phyloP scores from a whole-genome alignment of 2,329 filamentous ascomycete genomes.

The Cercospora zeina region DNA sequence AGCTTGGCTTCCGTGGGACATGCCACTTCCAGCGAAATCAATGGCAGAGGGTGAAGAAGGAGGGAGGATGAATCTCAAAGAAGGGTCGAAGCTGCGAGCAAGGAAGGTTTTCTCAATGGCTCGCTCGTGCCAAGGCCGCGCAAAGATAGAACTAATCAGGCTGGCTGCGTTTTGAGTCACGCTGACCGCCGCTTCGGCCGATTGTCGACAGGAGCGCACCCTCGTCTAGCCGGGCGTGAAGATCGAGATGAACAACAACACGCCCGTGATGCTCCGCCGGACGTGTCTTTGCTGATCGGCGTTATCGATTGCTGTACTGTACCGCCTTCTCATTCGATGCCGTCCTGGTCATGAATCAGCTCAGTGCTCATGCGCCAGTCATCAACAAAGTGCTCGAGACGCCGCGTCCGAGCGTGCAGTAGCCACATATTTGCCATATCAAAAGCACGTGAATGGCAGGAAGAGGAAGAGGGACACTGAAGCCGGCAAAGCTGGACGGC shows the following conservation, averaged over 20 bases:
- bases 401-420: conserved; percentile 17
- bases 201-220: background rate
- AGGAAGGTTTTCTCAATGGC: conserved; percentile 9
- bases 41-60: conserved; percentile 3
- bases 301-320: background rate
- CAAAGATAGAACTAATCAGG: background rate
- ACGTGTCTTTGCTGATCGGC: no score
- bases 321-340: conserved; percentile 2
- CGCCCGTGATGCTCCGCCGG: no score
- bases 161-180: background rate
- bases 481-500: no score
- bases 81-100: background rate
- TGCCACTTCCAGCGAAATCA: conserved; percentile 15
- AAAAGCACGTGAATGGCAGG: no score
- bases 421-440: conserved; percentile 22
- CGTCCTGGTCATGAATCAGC: background rate
- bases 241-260: background rate
- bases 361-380: background rate
- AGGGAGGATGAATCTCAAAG: background rate
- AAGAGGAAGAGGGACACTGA: no score
- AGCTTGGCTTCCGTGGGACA: background rate
- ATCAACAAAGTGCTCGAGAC: conserved; percentile 13
- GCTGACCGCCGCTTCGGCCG: conserved; percentile 1
- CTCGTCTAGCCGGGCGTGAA: background rate
- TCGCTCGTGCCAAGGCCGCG: conserved; percentile 2